Evolutionary conservation across 805 yeast species (phyloP), one percentile per base, ranked within the genome.

Genomic region (Hanseniaspora meyeri): DNA sequence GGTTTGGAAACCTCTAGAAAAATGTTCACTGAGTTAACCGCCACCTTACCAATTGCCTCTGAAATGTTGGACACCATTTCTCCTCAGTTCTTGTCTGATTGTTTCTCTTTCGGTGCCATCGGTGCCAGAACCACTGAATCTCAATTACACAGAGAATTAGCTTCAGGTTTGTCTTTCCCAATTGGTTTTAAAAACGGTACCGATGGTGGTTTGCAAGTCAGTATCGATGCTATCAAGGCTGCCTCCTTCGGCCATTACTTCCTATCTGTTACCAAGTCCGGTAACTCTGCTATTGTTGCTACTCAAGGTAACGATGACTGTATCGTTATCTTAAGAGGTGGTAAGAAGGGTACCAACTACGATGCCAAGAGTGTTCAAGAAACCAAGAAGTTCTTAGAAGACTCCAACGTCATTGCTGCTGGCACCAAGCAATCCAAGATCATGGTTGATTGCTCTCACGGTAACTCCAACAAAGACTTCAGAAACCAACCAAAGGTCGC

Each of bases 51-150:
- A 49, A 90, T 91, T 69, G 97, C 96, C 31, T 87, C 95, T 59
- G 98, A 91, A 74, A 91, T 91, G 96, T 79, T 91, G 68, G 98
- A 91, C 71, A 91, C 97, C 31, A 91, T 93, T 60, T 88, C 96
- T 16, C 98, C 98, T 1, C 96, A 91, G 76, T 91, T 85, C 73
- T 77, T 91, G 65, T 81, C 93, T 51, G 98, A 91, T 70, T 80
- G 91, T 63, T 85, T 91, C 78, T 86, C 96, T 29, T 80, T 93
- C 55, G 98, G 98, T 66, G 98, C 98, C 50, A 90, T 91, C 69
- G 98, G 98, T 65, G 98, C 98, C 42, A 85, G 98, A 77, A 91
- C 98, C 48, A 91, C 98, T 42, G 98, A 91, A 75, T 89, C 96
- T 42, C 98, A 91, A 75, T 80, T 91, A 55, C 98, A 91, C 72